Base-by-base conservation (phyloP, 306 rosid species). In the Dryas octopetala region DNA sequence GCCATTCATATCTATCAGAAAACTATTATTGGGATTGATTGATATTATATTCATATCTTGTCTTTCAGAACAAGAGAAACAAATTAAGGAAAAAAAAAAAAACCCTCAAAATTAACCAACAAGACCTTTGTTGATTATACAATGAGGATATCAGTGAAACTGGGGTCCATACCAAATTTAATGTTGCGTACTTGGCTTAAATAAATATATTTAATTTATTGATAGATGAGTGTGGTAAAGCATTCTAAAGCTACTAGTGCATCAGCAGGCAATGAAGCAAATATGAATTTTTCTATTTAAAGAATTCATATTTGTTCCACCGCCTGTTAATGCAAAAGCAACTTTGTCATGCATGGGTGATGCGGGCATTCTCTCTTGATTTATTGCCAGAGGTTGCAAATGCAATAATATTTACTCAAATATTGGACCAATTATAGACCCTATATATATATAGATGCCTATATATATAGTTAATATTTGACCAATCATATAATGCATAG, bases 261-360 rank as follows among this genome's bases (percentile, higher is more conserved):
- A 80, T 82, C 87, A 54, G 80, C 94, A 89, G 70, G 45, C 81
- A 66, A 40, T 45, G 9, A 10, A 82, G 72, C 88, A 94, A 93
- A 91, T 76, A 94, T 83, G 94, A 81, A 91, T 79, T 85, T 67
- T 7, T 6, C 41, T 52, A 7, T 5, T 12, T 14, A 13, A 0
- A 82, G 62, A 89, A 86, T 91, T 79, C 98, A 91, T 87, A 94
- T 91, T 91, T 86, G 92, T 83, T 78, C 93, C 94, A 70, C 97
- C 74, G 90, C 97, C 94, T 91, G 91, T 87, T 79, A 1, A 85
- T 77, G 63, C 83, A n/a, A 83, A 82, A 87, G 26, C 71, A 70
- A 80, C 83, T 76, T 70, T 66, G 46, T 70, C 40, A 23, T 23
- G 12, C 7, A 5, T 41, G 5, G 23, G 12, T 54, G 6, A 32